Evolutionary conservation across 208 protist species (phyloP), one percentile per base, ranked within the genome.

Genomic region (Herpetomonas tarakana): DNA sequence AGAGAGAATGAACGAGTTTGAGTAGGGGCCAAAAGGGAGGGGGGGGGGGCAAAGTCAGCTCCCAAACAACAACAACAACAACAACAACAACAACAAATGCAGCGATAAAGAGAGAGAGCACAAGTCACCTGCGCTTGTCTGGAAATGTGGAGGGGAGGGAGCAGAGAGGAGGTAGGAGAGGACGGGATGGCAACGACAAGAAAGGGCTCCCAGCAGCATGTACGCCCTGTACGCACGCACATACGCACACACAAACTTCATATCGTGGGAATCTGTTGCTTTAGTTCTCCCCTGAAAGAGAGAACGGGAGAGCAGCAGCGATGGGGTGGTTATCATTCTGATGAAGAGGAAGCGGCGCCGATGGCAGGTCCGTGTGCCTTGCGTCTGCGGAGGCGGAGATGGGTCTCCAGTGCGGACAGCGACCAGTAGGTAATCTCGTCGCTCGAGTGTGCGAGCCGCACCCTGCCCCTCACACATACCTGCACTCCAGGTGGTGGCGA

Each of bases 341-440:
- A n/a, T n/a, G n/a, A n/a, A n/a, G n/a, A n/a, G n/a, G n/a, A n/a
- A n/a, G n/a, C n/a, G n/a, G n/a, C n/a, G n/a, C n/a, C n/a, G n/a
- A n/a, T n/a, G n/a, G n/a, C n/a, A n/a, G n/a, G n/a, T n/a, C n/a
- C n/a, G n/a, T n/a, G n/a, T n/a, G n/a, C n/a, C n/a, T n/a, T n/a
- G n/a, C n/a, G n/a, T n/a, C n/a, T n/a, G n/a, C n/a, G n/a, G n/a
- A 83, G 46, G 9, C 83, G 75, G 29, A 82, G 1, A 51, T 90
- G 76, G 1, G 83, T 80, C 56, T 90, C 73, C 12, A 72, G 38
- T 3, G 78, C 83, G 11, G 56, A 64, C 0, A 90, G 67, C 21
- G 62, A 62, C 83, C 83, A 90, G 63, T 70, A 90, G 25, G 79
- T 47, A 35, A 77, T 68, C 58, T 86, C 83, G 51, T 83, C 86